Conservation (phyloP, 148 eudicot genomes). For the Cornus kousa region DNA sequence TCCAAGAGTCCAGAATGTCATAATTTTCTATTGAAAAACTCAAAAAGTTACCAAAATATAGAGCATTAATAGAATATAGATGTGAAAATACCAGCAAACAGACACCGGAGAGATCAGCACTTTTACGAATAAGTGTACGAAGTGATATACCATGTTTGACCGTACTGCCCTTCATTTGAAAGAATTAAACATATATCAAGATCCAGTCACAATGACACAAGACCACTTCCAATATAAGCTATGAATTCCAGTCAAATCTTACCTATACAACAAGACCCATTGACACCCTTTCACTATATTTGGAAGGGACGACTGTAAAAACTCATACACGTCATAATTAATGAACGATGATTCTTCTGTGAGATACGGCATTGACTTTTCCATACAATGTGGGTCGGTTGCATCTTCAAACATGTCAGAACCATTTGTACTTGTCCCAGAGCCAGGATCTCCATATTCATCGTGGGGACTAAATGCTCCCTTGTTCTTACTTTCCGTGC, state of each 20-base stretch:
- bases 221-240: not conserved
- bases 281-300: slow-evolving; percentile 95
- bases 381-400: slow-evolving; percentile 32
- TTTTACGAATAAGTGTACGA: slow-evolving; percentile 79
- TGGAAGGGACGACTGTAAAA: slow-evolving; percentile 71
- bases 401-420: slow-evolving; percentile 76
- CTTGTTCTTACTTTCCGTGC: slow-evolving; percentile 9
- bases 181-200: slow-evolving; percentile 27
- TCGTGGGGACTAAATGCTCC: slow-evolving; percentile 6
- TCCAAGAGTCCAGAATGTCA: not conserved
- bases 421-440: slow-evolving; percentile 32
- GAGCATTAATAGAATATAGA: slow-evolving; percentile 5
- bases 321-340: slow-evolving; percentile 58
- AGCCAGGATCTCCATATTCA: slow-evolving; percentile 27
- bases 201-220: slow-evolving; percentile 4
- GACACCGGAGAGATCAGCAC: slow-evolving; percentile 78
- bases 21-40: not conserved
- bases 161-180: slow-evolving; percentile 98
- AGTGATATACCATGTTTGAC: slow-evolving; percentile 93
- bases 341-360: slow-evolving; percentile 70
- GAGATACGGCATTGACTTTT: slow-evolving; percentile 58
- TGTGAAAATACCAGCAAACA: slow-evolving; percentile 68
- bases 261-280: slow-evolving; percentile 94
- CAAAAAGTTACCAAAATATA: not conserved
- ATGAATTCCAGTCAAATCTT: slow-evolving; percentile 16